Evolutionary conservation across 176 grass and related monocot species (phyloP), one percentile per base, ranked within the genome.

Genomic region (Pontederia paniculata): DNA sequence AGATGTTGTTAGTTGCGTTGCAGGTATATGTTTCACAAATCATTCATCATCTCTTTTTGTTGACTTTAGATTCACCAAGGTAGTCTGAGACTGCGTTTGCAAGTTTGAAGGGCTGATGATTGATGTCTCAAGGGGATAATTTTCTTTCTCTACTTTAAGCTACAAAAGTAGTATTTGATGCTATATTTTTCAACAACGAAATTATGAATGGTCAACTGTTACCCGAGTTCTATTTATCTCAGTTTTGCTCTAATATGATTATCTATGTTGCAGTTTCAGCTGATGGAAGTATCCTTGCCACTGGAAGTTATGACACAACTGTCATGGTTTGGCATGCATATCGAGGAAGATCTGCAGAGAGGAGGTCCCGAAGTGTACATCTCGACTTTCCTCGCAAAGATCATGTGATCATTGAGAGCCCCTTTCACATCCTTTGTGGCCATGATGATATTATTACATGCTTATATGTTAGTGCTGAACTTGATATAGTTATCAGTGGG

Each of bases 401-500:
- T 51, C 82, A 87, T 64, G 68, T 90, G 57, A 81, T 97, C 58
- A 72, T 80, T 52, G 79, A 86, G 75, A 87, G 74, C 60, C 91
- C 86, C 23, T 77, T 81, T 74, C 91, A 90, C 83, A 97, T 97
- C 65, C 81, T 97, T 43, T 97, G 91, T 55, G 86, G 91, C 23
- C 91, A 97, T 65, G 91, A 97, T 62, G 91, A 97, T 23, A 89
- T 89, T 20, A 90, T 97, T 52, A 97, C 86, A 70, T 97, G 91
- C 77, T 86, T 97, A 77, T 89, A 84, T 62, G 66, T 97, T 75
- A 97, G 91, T 50, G 83, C 77, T 0, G 91, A 90, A 74, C 69
- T 97, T 15, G 82, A 97, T 60, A 78, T 97, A 73, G 91, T 97
- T 70, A 84, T 97, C 57, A 89, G 82, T 78, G 91, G 91, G 23